Evolutionary conservation across 345 rosid genomes (phyloP).

Genomic region (Eucalyptus sp.): DNA sequence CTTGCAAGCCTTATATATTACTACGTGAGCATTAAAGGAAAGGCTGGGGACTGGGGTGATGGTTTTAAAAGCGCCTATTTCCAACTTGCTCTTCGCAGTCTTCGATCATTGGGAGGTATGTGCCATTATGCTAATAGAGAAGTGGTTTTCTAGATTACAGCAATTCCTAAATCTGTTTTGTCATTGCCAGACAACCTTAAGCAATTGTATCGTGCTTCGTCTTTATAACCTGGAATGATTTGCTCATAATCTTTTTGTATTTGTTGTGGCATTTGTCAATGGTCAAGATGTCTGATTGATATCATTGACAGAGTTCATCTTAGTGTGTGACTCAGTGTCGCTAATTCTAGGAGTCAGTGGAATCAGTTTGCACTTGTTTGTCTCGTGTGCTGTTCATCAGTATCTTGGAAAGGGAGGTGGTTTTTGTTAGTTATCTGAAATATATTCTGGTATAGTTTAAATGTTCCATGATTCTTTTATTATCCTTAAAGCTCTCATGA

Average conservation of each 20-base stretch:
- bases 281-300: neutral
- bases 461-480: neutral
- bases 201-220: neutral
- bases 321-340: neutral
- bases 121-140: neutral
- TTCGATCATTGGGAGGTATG: constrained; percentile 97
- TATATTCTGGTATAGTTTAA: neutral
- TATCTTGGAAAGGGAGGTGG: neutral
- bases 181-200: neutral
- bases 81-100: constrained; percentile 98
- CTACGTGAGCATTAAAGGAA: constrained; percentile 93
- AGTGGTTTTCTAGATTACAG: neutral
- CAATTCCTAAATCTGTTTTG: neutral
- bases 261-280: neutral
- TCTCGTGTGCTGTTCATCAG: neutral
- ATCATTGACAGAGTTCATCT: neutral
- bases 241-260: neutral
- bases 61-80: constrained; percentile 99
- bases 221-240: neutral
- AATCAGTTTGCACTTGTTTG: neutral
- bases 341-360: neutral
- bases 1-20: constrained; percentile 98
- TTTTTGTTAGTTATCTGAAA: neutral
- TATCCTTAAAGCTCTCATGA: neutral
- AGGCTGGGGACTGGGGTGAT: constrained; percentile 99